These are phyloP conservation scores for Adansonia madagascariensis DNA, from an alignment of 441 rosid species.

Conservation along the genomic window DNA sequence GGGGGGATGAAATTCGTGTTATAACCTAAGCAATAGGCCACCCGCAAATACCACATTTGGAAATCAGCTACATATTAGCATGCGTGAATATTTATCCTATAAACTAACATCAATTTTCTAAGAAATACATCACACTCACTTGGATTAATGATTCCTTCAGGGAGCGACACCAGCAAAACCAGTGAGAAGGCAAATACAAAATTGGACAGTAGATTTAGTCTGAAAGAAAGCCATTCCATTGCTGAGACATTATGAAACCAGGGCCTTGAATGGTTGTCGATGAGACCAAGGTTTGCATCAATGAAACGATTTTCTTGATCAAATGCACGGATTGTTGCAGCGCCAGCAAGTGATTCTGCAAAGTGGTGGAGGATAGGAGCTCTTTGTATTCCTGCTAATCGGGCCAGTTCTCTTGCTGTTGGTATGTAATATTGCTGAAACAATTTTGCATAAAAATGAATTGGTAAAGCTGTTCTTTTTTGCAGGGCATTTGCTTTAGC, in stretches of 20 bases:
- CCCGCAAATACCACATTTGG: background rate
- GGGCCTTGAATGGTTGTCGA: constrained; percentile 87
- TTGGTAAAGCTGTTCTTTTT: background rate
- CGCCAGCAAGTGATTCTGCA: constrained; percentile 91
- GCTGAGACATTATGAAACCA: constrained; percentile 93
- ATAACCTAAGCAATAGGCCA: background rate
- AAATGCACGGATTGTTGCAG: constrained; percentile 91
- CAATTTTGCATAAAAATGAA: constrained; percentile 18
- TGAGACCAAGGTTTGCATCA: constrained; percentile 62
- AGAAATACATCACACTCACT: constrained; percentile 55
- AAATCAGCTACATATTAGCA: background rate
- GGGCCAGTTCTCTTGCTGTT: constrained; percentile 93
- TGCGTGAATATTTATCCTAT: constrained; percentile 1
- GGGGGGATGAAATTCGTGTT: background rate
- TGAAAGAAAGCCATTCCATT: constrained; percentile 99
- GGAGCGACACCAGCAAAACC: constrained; percentile 85
- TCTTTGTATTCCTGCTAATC: constrained; percentile 83
- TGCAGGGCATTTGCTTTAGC: background rate
- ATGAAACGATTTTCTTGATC: constrained; percentile 78
- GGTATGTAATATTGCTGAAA: constrained; percentile 91
- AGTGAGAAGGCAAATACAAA: constrained; percentile 93
- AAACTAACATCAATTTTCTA: background rate
- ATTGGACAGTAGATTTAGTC: constrained; percentile 85
- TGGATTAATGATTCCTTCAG: constrained; percentile 95
- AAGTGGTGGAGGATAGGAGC: constrained; percentile 99